Base-by-base conservation (phyloP, 345 rosid species). In the Alliaria petiolata region DNA sequence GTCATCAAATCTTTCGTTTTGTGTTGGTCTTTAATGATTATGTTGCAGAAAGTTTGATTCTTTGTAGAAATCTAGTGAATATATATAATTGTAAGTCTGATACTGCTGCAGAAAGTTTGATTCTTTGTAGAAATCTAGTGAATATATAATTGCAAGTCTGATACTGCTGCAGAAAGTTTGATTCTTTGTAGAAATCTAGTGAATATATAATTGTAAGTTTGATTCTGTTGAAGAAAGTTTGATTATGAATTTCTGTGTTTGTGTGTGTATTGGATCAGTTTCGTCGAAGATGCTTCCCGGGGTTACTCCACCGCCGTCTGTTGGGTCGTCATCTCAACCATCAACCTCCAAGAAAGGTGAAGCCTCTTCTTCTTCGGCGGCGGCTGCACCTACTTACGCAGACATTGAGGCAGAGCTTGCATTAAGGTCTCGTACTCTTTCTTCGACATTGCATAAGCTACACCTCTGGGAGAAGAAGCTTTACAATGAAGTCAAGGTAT, bases 391-490 rank as follows among this genome's bases (percentile, higher is more conserved):
- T 0, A 79, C 82, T 53, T 73, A 49, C 47, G 70, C 80, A 75
- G 91, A 85, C 34, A 64, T 82, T 17, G 84, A 81, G 69, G 97
- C 91, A 45, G 96, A 95, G 59, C 69, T 88, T 80, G 84, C 83
- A 6, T 79, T 67, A 71, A 88, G 85, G 56, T 80, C 91, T 0
- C 84, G 83, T 46, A 89, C 84, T 72, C 96, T 91, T 54, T 91
- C 99, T 50, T 86, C 99, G 17, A 88, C 91, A 17, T 74, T 95
- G 79, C 97, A 81, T 36, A 95, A 95, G 84, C 81, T 95, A 26
- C 63, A 79, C 73, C 89, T 91, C 28, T 95, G 93, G 99, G 99
- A 91, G 87, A 91, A 88, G 87, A 95, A 95, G 73, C 87, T 91
- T 47, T 86, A 79, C 36, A 76, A 80, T 14, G 98, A 95, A 81